Percentiles rank a stretch among this genome's conserved stretches.
phyloP scores from a whole-genome alignment of 2,329 filamentous ascomycete species.

The Xylariaceae sp. region DNA sequence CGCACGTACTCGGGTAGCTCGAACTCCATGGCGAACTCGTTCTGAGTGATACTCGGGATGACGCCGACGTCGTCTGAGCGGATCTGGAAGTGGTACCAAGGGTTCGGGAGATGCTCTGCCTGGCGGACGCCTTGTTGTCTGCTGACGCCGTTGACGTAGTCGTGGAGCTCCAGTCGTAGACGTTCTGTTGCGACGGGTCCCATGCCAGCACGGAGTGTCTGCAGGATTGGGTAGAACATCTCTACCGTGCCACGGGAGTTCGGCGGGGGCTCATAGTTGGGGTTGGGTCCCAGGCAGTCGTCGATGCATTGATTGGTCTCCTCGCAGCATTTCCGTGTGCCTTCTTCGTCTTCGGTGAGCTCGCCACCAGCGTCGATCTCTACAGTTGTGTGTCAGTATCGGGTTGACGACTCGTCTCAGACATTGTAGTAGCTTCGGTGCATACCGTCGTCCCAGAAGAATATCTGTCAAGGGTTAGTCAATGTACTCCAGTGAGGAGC shows the following conservation, averaged over 20 bases:
- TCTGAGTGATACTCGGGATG: constrained; percentile 28
- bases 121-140: constrained; percentile 27
- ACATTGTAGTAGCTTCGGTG: neutral
- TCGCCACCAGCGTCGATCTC: constrained; percentile 30
- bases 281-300: constrained; percentile 23
- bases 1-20: constrained; percentile 26
- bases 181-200: constrained; percentile 20
- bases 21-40: constrained; percentile 30
- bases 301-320: constrained; percentile 26
- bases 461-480: constrained; percentile 19
- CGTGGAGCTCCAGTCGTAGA: constrained; percentile 24
- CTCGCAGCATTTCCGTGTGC: constrained; percentile 20
- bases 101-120: constrained; percentile 21
- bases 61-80: constrained; percentile 27
- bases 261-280: constrained; percentile 20
- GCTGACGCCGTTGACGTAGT: constrained; percentile 26
- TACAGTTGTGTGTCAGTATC: constrained; percentile 3
- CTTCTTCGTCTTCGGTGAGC: constrained; percentile 25
- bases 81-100: constrained; percentile 28
- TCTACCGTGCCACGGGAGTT: constrained; percentile 21
- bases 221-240: constrained; percentile 28
- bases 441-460: constrained; percentile 29
- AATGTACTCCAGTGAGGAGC: constrained; percentile 27
- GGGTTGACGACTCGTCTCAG: neutral
- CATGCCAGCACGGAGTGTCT: constrained; percentile 22